These are phyloP conservation scores for Leishmania martiniquensis DNA, from an alignment of 208 protist genomes.

Conservation along the genomic window DNA sequence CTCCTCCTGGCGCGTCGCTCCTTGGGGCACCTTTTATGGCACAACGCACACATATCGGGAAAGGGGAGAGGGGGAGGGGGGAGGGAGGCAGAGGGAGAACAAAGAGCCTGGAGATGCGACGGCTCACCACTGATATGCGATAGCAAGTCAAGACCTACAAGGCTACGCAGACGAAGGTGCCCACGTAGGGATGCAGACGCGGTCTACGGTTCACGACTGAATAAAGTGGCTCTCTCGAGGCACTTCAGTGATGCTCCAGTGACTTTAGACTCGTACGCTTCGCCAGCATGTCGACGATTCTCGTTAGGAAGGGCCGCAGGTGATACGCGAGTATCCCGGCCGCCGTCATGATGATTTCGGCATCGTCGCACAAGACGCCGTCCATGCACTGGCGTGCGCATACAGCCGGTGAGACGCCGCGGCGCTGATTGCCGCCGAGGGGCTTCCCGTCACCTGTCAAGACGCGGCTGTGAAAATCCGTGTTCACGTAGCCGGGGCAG, in stretches of 20 bases:
- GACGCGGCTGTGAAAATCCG: slow-evolving; percentile 78
- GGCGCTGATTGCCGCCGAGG: slow-evolving; percentile 45
- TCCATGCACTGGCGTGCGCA: slow-evolving; percentile 65
- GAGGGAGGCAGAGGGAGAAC: neutral
- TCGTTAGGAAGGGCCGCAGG: slow-evolving; percentile 72
- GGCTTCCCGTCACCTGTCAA: slow-evolving; percentile 41
- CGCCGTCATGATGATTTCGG: slow-evolving; percentile 78
- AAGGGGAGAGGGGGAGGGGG: neutral
- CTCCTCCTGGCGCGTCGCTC: too few species aligned
- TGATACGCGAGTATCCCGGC: slow-evolving; percentile 72
- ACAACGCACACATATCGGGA: too few species aligned
- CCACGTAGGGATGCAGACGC: neutral
- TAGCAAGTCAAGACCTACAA: neutral
- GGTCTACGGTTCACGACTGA: neutral
- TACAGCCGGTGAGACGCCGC: slow-evolving; percentile 52
- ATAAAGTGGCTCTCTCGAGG: neutral
- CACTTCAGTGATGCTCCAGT: slow-evolving; percentile 36
- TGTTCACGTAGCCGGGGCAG: slow-evolving; percentile 89
- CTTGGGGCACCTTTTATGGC: too few species aligned
- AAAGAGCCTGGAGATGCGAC: neutral
- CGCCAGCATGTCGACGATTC: slow-evolving; percentile 64
- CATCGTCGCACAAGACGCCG: slow-evolving; percentile 56
- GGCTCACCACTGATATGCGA: neutral
- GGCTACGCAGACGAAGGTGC: neutral
- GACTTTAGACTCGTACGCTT: slow-evolving; percentile 80